Conservation (phyloP, 345 rosid species). For the Fremontodendron californicum region DNA sequence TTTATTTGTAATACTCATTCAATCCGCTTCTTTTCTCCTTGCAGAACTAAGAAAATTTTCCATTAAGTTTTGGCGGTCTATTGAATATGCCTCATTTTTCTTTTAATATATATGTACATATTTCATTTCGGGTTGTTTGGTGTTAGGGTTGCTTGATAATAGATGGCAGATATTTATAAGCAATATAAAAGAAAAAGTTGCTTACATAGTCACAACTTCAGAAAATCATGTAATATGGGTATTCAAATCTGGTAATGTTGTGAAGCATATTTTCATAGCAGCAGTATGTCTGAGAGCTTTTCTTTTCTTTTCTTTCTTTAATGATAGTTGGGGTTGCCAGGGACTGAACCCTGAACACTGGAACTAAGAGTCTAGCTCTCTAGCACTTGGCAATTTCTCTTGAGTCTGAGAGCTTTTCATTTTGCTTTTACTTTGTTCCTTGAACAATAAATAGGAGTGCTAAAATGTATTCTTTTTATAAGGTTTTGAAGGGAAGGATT, state of each 20-base stretch:
- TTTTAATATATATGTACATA: background rate
- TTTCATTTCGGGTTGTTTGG: background rate
- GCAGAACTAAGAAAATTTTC: background rate
- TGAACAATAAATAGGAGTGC: background rate
- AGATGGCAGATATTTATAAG: background rate
- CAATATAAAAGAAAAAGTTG: background rate
- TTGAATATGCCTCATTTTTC: background rate
- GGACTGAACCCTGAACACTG: background rate
- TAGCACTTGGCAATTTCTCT: background rate
- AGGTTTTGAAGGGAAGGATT: slow-evolving; percentile 65
- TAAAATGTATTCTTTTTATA: slow-evolving; percentile 12
- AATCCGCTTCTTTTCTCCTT: background rate
- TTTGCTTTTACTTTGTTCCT: background rate
- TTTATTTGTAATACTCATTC: background rate
- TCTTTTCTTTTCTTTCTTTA: background rate
- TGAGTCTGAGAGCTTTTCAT: background rate
- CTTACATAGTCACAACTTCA: background rate
- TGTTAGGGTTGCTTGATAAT: background rate
- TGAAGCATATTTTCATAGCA: background rate
- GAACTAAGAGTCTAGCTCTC: background rate
- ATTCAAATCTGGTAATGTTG: background rate
- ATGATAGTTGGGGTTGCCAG: background rate
- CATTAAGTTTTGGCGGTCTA: background rate
- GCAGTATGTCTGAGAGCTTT: background rate
- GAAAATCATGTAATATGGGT: background rate